Base-by-base conservation (phyloP, 1,284 basidiomycete genomes). In the Marasmius tenuissimus region DNA sequence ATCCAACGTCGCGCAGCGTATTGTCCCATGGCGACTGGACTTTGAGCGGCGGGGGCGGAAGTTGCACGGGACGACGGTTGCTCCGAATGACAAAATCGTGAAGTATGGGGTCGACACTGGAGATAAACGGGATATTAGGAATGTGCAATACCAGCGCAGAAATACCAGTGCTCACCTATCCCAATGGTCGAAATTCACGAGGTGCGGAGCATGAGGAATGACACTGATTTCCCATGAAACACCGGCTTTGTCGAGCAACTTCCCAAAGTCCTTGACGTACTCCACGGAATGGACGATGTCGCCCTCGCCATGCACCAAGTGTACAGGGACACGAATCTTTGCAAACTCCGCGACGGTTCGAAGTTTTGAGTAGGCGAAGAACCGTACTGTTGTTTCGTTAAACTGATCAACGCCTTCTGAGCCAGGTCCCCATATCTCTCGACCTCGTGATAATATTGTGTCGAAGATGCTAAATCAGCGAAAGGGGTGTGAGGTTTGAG, bases 181-280 rank as follows among this genome's bases (percentile, higher is more conserved):
- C 11, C 70, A 60, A 62, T 77, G 67, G 4, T 76, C 75, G 3
- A 74, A 68, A 53, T 67, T 70, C 12, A 75, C 73, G 61, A 75
- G 76, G 63, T 78, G 78, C 2, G 75, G 72, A 12, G 76, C 77
- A 35, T 67, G 68, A 1, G 66, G 58, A 2, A 78, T 62, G 6
- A 66, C 57, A 3, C 63, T 42, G 1, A 78, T 56, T 11, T 68
- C 61, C 12, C 70, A 75, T 16, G 72, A 53, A 10, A 77, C 65
- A 0, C 68, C 73, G 3, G 72, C 75, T 16, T 66, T 62, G 40
- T 65, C 37, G 39, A 79, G 60, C 5, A 51, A 51, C n/a, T 70
- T 61, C 4, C 63, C 57, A 4, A 77, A 67, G 51, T 72, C 67
- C 48, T 75, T 64, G 1, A 67, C 65, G 38, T 63, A 64, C 37